Conservation (phyloP, 2,329 filamentous ascomycete species). For the Pseudogymnoascus sp. region DNA sequence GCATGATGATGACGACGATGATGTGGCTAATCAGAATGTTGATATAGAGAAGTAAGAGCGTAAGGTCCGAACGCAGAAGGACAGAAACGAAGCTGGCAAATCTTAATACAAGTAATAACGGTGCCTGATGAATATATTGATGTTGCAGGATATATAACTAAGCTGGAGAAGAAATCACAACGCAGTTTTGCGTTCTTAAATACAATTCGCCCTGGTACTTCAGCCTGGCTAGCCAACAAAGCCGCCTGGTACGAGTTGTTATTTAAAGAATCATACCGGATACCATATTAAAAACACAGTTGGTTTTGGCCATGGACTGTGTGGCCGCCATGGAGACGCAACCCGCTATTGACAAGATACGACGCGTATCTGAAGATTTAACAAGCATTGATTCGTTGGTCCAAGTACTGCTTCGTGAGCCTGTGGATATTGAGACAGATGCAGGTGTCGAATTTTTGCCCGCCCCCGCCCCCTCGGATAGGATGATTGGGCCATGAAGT, state of each 20-base stretch:
- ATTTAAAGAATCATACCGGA: background rate
- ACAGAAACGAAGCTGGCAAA: background rate
- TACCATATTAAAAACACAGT: background rate
- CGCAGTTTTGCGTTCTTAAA: background rate
- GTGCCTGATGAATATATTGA: background rate
- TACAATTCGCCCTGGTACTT: background rate
- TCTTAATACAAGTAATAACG: background rate
- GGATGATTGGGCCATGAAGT: too few species aligned
- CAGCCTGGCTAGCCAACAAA: background rate
- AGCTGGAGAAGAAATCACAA: background rate
- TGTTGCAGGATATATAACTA: background rate
- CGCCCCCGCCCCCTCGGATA: too few species aligned
- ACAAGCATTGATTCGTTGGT: too few species aligned
- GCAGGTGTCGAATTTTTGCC: too few species aligned
- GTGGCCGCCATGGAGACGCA: too few species aligned
- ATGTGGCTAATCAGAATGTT: background rate
- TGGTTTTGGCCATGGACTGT: too few species aligned
- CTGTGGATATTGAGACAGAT: too few species aligned
- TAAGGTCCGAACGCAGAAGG: background rate
- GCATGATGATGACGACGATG: background rate
- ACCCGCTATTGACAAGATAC: too few species aligned
- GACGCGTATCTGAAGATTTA: too few species aligned
- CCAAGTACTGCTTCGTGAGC: too few species aligned
- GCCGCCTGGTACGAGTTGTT: background rate
- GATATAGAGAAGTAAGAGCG: background rate